A percentile compares a stretch with the other conserved stretches of the same genome.
These are phyloP conservation scores for Firmiana major DNA, from an alignment of 345 rosid genomes.

Conservation along the genomic window DNA sequence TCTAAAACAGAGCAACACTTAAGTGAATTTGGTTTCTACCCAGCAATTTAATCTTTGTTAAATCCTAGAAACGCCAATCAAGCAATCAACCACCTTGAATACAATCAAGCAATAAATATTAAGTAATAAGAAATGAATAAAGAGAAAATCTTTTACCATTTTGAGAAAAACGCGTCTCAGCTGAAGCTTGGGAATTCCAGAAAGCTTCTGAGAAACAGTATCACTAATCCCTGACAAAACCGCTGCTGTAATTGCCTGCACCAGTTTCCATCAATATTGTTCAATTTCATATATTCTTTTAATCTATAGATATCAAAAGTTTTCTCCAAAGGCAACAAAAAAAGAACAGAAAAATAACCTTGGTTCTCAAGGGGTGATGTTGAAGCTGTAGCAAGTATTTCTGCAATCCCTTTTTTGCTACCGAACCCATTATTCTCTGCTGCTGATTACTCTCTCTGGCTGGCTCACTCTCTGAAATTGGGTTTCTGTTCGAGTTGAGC, in stretches of 20 bases:
- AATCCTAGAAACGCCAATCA: background rate
- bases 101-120: no score
- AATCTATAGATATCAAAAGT: background rate
- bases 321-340: background rate
- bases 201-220: conserved; percentile 69
- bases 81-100: background rate
- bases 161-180: conserved; percentile 76
- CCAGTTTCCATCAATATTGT: background rate
- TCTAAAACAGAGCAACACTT: background rate
- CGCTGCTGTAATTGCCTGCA: conserved; percentile 78
- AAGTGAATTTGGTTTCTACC: background rate
- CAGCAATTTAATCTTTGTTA: no score
- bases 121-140: background rate
- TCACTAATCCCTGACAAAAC: conserved; percentile 74
- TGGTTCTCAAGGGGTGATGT: conserved; percentile 76
- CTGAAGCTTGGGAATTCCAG: conserved; percentile 82
- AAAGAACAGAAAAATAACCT: conserved; percentile 30
- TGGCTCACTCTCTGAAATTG: background rate
- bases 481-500: background rate
- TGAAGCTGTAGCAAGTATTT: conserved; percentile 75
- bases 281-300: background rate
- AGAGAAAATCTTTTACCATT: conserved; percentile 46
- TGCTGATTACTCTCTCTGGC: background rate
- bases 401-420: conserved; percentile 66
- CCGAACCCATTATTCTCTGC: conserved; percentile 47